Conservation (phyloP, 768 basidiomycete species). For the Boletus edulis region DNA sequence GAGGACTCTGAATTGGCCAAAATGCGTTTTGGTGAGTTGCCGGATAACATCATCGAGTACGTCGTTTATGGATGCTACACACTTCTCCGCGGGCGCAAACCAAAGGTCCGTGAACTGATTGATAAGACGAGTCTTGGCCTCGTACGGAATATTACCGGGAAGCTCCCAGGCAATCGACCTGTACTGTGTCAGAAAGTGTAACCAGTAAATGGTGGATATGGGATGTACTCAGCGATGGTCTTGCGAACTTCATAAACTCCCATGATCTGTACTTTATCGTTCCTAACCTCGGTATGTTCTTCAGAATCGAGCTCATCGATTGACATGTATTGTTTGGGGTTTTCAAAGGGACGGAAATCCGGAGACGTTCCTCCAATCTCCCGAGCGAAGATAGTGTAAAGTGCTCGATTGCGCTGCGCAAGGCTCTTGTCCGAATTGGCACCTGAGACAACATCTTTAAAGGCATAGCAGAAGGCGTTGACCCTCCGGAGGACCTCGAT, state of each 20-base stretch:
- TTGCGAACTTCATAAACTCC: slow-evolving; percentile 34
- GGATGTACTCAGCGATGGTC: slow-evolving; percentile 35
- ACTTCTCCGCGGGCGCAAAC: slow-evolving; percentile 33
- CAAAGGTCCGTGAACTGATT: slow-evolving; percentile 34
- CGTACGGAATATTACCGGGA: slow-evolving; percentile 39
- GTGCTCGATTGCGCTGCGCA: slow-evolving; percentile 33
- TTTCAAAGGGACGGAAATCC: slow-evolving; percentile 37
- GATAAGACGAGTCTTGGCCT: slow-evolving; percentile 39
- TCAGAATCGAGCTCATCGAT: slow-evolving; percentile 14
- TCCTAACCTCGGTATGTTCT: neutral
- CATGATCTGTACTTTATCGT: slow-evolving; percentile 15
- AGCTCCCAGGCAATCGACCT: slow-evolving; percentile 45
- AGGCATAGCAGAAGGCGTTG: slow-evolving; percentile 42
- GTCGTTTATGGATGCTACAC: slow-evolving; percentile 33
- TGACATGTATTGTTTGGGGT: slow-evolving; percentile 2
- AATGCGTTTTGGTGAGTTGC: slow-evolving; percentile 32
- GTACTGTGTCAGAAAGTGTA: neutral
- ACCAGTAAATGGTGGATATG: neutral
- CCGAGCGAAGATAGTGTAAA: slow-evolving; percentile 34
- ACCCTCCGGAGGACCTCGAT: slow-evolving; percentile 46
- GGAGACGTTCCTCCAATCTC: slow-evolving; percentile 40
- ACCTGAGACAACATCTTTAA: slow-evolving; percentile 34
- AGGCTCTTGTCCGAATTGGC: slow-evolving; percentile 33
- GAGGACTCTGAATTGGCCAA: slow-evolving; percentile 40
- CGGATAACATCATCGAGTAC: slow-evolving; percentile 31